phyloP scores from a whole-genome alignment of 352 stramenopile genomes.

The Blastocystis hominis region DNA sequence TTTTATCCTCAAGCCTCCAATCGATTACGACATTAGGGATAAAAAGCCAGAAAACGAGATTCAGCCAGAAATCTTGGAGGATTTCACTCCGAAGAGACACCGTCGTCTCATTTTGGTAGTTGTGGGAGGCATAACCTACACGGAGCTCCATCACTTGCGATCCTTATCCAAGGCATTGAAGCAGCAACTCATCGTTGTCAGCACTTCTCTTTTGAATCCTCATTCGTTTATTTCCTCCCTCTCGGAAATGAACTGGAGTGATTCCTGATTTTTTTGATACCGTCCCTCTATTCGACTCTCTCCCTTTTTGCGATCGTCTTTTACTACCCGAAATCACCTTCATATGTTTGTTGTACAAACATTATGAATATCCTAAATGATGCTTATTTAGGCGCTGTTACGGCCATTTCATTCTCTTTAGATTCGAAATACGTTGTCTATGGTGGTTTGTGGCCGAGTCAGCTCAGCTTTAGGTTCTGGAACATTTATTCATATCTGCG shows the following conservation, averaged over 20 bases:
- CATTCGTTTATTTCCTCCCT: constrained; percentile 15
- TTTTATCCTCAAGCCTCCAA: constrained; percentile 22
- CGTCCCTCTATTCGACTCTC: neutral
- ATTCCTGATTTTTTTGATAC: neutral
- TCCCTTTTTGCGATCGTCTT: neutral
- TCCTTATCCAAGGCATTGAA: constrained; percentile 12
- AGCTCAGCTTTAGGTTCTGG: constrained; percentile 6
- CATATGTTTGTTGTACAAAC: neutral
- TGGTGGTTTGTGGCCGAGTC: neutral
- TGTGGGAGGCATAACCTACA: constrained; percentile 27
- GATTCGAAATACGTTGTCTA: constrained; percentile 49
- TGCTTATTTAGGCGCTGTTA: constrained; percentile 40
- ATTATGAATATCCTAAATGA: constrained; percentile 38
- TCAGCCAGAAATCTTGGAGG: neutral
- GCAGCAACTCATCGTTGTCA: constrained; percentile 21
- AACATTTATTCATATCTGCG: constrained; percentile 35
- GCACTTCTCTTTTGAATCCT: constrained; percentile 12
- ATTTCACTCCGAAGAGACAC: constrained; percentile 25
- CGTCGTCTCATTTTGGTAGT: constrained; percentile 21
- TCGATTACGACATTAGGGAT: neutral
- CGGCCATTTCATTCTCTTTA: constrained; percentile 39
- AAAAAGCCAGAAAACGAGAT: neutral
- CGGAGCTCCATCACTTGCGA: constrained; percentile 40
- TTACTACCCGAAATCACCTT: neutral
- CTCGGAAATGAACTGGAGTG: constrained; percentile 15